Evolutionary conservation across 768 basidiomycete species (phyloP).

Genomic region (Hortiboletus campestris): DNA sequence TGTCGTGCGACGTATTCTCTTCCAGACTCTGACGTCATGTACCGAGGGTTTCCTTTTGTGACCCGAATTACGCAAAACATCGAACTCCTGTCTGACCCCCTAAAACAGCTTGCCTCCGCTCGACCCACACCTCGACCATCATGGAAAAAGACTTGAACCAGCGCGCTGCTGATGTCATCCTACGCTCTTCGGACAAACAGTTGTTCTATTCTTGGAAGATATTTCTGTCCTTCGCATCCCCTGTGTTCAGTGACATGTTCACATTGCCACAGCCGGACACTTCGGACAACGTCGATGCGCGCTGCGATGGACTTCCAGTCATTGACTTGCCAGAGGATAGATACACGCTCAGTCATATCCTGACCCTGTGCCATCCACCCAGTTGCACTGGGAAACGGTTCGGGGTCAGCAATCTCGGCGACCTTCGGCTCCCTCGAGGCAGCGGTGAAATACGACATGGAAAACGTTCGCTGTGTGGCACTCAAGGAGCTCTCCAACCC

Average conservation of each 20-base stretch:
- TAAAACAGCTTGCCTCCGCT: background rate
- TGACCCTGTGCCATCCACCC: constrained; percentile 11
- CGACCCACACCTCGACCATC: background rate
- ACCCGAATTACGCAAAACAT: no score
- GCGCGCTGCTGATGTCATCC: constrained; percentile 9
- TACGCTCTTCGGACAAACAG: constrained; percentile 12
- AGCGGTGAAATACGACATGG: constrained; percentile 19
- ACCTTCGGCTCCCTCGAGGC: constrained; percentile 14
- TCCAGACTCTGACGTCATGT: background rate
- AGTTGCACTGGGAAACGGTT: background rate
- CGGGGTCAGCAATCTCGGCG: background rate
- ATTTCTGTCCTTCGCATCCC: constrained; percentile 7
- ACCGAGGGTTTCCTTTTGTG: no score
- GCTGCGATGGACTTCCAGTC: background rate
- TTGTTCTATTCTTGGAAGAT: constrained; percentile 9
- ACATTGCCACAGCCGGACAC: constrained; percentile 5
- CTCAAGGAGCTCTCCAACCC: constrained; percentile 3
- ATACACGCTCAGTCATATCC: constrained; percentile 1
- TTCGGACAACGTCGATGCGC: background rate
- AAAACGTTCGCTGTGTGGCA: background rate
- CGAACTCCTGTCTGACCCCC: background rate
- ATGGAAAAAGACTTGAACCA: constrained; percentile 7
- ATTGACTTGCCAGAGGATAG: constrained; percentile 14
- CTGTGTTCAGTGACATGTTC: constrained; percentile 17
- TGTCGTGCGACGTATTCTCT: background rate